Conservation (phyloP, 352 stramenopile species). For the Globisporangium spiculum region DNA sequence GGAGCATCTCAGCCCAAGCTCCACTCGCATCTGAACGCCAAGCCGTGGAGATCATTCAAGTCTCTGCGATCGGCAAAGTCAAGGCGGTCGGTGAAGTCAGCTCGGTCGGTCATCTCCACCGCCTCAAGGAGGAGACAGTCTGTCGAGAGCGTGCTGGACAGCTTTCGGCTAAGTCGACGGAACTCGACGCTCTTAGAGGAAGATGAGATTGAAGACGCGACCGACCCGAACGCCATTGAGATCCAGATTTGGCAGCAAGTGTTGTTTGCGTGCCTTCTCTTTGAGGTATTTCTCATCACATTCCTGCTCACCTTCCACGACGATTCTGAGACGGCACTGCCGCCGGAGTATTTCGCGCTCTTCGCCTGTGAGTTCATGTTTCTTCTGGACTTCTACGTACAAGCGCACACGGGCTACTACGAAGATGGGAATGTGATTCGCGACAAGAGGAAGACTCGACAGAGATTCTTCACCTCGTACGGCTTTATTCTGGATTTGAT, state of each 20-base stretch:
- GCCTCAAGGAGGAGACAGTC: conserved; percentile 7
- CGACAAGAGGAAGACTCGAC: conserved; percentile 33
- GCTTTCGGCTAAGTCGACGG: conserved; percentile 9
- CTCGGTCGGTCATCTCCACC: background rate
- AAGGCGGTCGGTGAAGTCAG: background rate
- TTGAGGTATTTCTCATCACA: conserved; percentile 45
- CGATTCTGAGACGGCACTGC: background rate
- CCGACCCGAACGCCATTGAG: conserved; percentile 38
- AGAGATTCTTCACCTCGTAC: conserved; percentile 38
- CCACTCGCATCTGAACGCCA: background rate
- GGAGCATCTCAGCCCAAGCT: background rate
- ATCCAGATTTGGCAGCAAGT: conserved; percentile 56
- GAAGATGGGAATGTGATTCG: conserved; percentile 45
- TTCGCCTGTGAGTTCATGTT: conserved; percentile 38
- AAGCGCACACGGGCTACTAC: conserved; percentile 60
- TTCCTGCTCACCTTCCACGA: conserved; percentile 49
- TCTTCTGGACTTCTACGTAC: conserved; percentile 49
- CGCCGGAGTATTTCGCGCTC: background rate
- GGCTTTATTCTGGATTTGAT: conserved; percentile 45
- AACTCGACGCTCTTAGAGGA: conserved; percentile 8
- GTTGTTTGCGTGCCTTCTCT: conserved; percentile 35
- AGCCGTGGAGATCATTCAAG: conserved; percentile 3
- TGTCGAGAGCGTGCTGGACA: conserved; percentile 11
- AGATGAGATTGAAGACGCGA: conserved; percentile 23
- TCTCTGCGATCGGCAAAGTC: background rate